Conservation (phyloP, 2,329 filamentous ascomycete species). For the Xylariaceae sp. region DNA sequence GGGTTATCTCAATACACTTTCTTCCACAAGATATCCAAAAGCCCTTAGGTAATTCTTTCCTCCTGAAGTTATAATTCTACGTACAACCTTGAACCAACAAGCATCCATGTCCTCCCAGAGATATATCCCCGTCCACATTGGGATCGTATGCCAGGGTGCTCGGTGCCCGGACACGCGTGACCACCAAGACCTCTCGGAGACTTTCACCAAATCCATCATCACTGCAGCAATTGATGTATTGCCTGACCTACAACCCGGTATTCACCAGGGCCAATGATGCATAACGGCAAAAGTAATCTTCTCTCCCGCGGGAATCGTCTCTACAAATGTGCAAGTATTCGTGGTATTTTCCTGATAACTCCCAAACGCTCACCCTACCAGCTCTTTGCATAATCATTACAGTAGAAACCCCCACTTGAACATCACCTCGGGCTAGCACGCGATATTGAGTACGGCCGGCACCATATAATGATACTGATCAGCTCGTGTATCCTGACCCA, state of each 20-base stretch:
- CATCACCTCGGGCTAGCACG: not conserved
- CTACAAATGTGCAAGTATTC: not conserved
- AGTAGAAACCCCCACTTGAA: not conserved
- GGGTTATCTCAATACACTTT: too few relatives aligned
- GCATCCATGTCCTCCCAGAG: not conserved
- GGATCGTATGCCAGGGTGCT: too few relatives aligned
- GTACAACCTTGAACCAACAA: not conserved
- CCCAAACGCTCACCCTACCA: conserved; percentile 1
- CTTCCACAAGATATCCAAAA: too few relatives aligned
- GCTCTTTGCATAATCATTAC: not conserved
- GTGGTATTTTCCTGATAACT: conserved; percentile 7
- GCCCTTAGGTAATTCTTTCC: too few relatives aligned
- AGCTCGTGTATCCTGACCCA: conserved; percentile 6
- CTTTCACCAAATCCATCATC: too few relatives aligned
- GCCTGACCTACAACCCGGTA: too few relatives aligned
- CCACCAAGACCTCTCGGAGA: too few relatives aligned
- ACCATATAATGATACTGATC: not conserved
- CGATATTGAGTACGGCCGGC: not conserved
- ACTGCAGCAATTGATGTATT: too few relatives aligned
- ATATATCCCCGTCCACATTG: too few relatives aligned
- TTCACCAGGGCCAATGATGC: not conserved
- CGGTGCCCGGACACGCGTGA: too few relatives aligned
- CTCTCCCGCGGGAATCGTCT: too few relatives aligned
- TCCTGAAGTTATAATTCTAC: too few relatives aligned
- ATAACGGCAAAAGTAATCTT: not conserved